Evolutionary conservation across 805 yeast species (phyloP).

Genomic region (Zygotorulaspora florentina): DNA sequence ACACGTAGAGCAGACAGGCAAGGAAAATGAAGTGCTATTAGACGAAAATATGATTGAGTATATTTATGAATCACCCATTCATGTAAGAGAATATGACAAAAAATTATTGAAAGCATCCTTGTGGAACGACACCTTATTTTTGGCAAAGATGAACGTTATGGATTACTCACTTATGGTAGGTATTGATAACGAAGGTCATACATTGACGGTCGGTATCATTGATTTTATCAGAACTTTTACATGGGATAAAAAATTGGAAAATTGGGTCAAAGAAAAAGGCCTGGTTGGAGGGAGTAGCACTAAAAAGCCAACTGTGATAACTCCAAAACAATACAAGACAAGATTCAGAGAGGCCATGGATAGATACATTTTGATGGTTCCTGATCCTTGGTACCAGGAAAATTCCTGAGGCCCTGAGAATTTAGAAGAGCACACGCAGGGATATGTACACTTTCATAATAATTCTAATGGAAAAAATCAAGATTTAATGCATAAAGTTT

Average conservation of each 20-base stretch:
- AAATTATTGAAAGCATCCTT: slow-evolving; percentile 78
- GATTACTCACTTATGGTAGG: slow-evolving; percentile 95
- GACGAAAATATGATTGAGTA: slow-evolving; percentile 99
- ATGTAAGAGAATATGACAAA: slow-evolving; percentile 89
- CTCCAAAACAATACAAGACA: slow-evolving; percentile 92
- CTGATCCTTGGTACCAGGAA: slow-evolving; percentile 55
- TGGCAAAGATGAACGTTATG: slow-evolving; percentile 98
- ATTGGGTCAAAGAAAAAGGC: slow-evolving; percentile 97
- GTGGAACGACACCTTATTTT: slow-evolving; percentile 91
- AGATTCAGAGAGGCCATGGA: slow-evolving; percentile 98
- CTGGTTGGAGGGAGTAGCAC: slow-evolving; percentile 75
- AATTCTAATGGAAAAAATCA: neutral
- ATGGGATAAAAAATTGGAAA: slow-evolving; percentile 97
- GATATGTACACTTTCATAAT: neutral
- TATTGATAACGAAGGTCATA: slow-evolving; percentile 62
- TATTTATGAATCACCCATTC: slow-evolving; percentile 92
- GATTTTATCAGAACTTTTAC: slow-evolving; percentile 93
- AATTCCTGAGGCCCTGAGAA: slow-evolving; percentile 7
- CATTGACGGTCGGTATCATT: slow-evolving; percentile 87
- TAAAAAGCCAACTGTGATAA: slow-evolving; percentile 93
- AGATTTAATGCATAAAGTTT: neutral
- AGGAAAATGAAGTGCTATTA: slow-evolving; percentile 85
- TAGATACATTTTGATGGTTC: slow-evolving; percentile 88
- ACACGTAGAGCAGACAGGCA: slow-evolving; percentile 94
- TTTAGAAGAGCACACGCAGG: neutral